These are phyloP conservation scores for Tuctoria greenei DNA, from an alignment of 176 grass and related monocot genomes.

Conservation along the genomic window DNA sequence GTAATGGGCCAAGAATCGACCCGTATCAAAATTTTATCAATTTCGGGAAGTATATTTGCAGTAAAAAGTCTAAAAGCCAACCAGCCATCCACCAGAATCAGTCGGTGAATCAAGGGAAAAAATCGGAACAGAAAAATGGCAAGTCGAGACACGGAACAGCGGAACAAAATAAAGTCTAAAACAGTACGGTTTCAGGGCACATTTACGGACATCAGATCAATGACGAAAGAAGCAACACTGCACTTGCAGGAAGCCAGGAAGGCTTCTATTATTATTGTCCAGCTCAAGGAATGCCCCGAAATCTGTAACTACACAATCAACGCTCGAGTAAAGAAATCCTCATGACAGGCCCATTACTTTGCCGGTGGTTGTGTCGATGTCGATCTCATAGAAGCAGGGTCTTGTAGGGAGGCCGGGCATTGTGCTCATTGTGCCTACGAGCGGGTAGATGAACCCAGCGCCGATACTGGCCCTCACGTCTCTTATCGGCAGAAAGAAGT, in stretches of 20 bases:
- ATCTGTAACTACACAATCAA: conserved; percentile 8
- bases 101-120: not conserved
- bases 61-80: not conserved
- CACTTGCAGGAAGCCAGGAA: conserved; percentile 10
- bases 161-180: not conserved
- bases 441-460: conserved; percentile 92
- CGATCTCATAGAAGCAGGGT: conserved; percentile 93
- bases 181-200: not conserved
- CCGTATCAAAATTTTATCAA: not conserved
- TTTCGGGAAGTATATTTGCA: not conserved
- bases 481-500: conserved; percentile 79
- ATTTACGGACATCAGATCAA: conserved; percentile 14
- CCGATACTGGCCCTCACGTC: conserved; percentile 91
- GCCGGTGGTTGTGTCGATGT: conserved; percentile 66
- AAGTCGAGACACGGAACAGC: not conserved
- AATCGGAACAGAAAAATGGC: not conserved
- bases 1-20: not conserved
- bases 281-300: conserved; percentile 6
- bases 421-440: conserved; percentile 90
- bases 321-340: not conserved
- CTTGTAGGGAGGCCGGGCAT: conserved; percentile 96
- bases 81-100: not conserved
- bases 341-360: conserved; percentile 79
- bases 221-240: not conserved
- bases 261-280: conserved; percentile 19